Percentiles rank a stretch among this genome's conserved stretches.
These are phyloP conservation scores for Boletus sensibilis DNA, from an alignment of 768 basidiomycete genomes.

Conservation along the genomic window DNA sequence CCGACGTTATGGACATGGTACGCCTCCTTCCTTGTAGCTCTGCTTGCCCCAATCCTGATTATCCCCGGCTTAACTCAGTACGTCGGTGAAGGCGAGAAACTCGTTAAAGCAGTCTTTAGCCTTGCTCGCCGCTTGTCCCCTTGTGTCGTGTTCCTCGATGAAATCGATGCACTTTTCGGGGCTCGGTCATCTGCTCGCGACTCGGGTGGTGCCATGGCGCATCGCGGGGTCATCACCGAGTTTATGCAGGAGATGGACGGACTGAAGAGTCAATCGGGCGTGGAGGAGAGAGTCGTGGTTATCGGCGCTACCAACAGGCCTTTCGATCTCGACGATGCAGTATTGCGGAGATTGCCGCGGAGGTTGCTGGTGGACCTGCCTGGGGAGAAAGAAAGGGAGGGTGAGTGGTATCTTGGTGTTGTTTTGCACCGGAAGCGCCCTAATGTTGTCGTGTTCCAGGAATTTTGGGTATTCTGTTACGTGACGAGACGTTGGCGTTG, in stretches of 20 bases:
- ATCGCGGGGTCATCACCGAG: conserved; percentile 85
- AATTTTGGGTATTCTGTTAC: conserved; percentile 82
- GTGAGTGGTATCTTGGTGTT: conserved; percentile 40
- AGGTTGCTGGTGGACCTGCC: conserved; percentile 88
- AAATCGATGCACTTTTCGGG: conserved; percentile 91
- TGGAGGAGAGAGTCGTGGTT: conserved; percentile 80
- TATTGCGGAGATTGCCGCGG: conserved; percentile 83
- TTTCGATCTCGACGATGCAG: conserved; percentile 89
- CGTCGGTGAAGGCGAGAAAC: conserved; percentile 86
- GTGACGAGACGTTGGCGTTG: conserved; percentile 68
- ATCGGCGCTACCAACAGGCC: conserved; percentile 94
- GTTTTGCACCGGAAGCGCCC: neutral
- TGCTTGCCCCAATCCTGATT: neutral
- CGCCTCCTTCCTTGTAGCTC: conserved; percentile 16
- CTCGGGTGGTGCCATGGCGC: conserved; percentile 77
- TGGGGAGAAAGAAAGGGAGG: conserved; percentile 80
- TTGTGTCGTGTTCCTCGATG: conserved; percentile 92
- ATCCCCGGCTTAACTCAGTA: conserved; percentile 47
- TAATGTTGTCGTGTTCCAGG: conserved; percentile 43
- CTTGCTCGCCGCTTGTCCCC: conserved; percentile 84
- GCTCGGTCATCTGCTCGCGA: conserved; percentile 77
- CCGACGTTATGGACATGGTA: conserved; percentile 97
- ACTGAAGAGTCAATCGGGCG: conserved; percentile 53
- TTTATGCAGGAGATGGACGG: conserved; percentile 99
- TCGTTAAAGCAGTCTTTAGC: conserved; percentile 85